phyloP scores from a whole-genome alignment of 768 basidiomycete species.

The Rhodotorula paludigena region DNA sequence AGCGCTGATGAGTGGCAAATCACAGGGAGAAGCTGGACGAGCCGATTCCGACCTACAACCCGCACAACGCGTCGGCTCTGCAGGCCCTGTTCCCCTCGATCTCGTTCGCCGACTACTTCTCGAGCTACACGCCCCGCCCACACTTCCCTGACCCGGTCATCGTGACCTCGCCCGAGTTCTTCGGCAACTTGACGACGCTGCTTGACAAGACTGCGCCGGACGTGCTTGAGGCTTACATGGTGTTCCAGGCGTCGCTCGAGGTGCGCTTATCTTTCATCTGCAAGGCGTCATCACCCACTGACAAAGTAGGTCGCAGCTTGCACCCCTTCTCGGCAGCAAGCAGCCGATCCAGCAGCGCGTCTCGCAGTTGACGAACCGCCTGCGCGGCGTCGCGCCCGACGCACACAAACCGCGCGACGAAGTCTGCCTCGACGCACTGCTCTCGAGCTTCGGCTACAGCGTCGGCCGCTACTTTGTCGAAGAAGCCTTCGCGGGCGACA shows the following conservation, averaged over 20 bases:
- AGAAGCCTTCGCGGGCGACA: conserved; percentile 67
- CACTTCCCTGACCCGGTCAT: conserved; percentile 69
- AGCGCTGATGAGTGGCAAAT: too few relatives aligned
- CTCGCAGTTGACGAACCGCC: conserved; percentile 62
- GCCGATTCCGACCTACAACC: conserved; percentile 85
- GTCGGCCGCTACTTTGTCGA: conserved; percentile 81
- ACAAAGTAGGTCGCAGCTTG: neutral
- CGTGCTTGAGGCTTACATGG: conserved; percentile 79
- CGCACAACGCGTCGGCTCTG: conserved; percentile 64
- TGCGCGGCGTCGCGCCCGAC: conserved; percentile 82
- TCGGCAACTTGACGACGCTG: conserved; percentile 62
- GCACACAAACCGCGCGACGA: conserved; percentile 75
- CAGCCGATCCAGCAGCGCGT: conserved; percentile 76
- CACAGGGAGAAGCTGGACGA: conserved; percentile 63
- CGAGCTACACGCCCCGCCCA: conserved; percentile 70
- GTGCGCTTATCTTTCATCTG: conserved; percentile 53
- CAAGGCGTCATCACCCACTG: neutral
- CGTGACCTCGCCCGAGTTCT: conserved; percentile 74
- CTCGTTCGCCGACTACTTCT: conserved; percentile 76
- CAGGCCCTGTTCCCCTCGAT: conserved; percentile 62
- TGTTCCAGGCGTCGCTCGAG: conserved; percentile 64
- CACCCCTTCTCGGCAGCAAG: conserved; percentile 58
- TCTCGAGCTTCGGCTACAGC: conserved; percentile 75
- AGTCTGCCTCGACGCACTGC: conserved; percentile 70
- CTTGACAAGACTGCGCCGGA: conserved; percentile 63